Evolutionary conservation across 768 basidiomycete genomes (phyloP).

Genomic region (Wakefieldia striispora): DNA sequence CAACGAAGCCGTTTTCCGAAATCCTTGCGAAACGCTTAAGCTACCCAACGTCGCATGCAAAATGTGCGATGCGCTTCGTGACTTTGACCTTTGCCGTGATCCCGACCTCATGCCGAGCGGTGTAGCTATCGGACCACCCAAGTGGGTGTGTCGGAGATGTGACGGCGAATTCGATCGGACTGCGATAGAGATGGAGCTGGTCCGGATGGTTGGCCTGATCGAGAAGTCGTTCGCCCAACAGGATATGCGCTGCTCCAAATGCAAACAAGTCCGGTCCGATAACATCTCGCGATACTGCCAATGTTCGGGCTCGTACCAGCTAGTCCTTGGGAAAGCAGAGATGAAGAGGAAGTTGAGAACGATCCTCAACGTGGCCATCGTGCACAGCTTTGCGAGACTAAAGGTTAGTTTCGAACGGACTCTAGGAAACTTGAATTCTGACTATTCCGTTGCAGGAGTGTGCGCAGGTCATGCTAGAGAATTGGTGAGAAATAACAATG

Average conservation of each 20-base stretch:
- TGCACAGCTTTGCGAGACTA: slow-evolving; percentile 64
- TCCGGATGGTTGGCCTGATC: slow-evolving; percentile 68
- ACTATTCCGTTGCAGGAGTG: slow-evolving; percentile 32
- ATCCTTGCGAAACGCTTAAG: slow-evolving; percentile 88
- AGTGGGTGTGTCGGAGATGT: slow-evolving; percentile 73
- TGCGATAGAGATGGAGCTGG: slow-evolving; percentile 82
- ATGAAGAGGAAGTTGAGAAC: slow-evolving; percentile 70
- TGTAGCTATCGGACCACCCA: slow-evolving; percentile 44
- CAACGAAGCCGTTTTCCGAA: slow-evolving; percentile 78
- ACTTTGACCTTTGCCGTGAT: slow-evolving; percentile 96
- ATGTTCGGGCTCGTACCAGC: slow-evolving; percentile 83
- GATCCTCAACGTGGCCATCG: slow-evolving; percentile 77
- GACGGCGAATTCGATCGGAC: slow-evolving; percentile 86
- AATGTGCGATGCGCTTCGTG: slow-evolving; percentile 79
- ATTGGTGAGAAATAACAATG: slow-evolving; percentile 29
- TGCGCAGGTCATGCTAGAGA: slow-evolving; percentile 37
- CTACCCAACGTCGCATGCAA: slow-evolving; percentile 85
- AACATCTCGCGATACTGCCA: slow-evolving; percentile 82
- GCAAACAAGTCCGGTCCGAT: slow-evolving; percentile 87
- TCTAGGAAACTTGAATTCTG: background rate
- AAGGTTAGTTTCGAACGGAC: slow-evolving; percentile 46
- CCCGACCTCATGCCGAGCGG: slow-evolving; percentile 69
- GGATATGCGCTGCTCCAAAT: slow-evolving; percentile 85
- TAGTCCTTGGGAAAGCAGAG: slow-evolving; percentile 72
- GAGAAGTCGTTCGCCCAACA: slow-evolving; percentile 82